phyloP scores from a whole-genome alignment of 2,329 filamentous ascomycete genomes.

The Aspergillus floridensis region DNA sequence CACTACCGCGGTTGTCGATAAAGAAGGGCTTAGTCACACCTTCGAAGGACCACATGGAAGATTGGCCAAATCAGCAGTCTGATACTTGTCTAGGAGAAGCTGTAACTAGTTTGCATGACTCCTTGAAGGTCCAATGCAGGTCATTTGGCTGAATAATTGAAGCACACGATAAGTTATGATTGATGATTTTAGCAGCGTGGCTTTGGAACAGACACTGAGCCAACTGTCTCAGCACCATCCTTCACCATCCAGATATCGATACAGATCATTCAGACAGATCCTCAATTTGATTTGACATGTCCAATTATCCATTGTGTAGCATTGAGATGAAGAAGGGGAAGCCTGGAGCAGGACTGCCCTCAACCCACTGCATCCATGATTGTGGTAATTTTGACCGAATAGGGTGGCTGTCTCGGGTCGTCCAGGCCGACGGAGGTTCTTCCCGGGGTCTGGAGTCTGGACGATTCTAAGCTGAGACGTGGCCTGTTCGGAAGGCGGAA shows the following conservation, averaged over 20 bases:
- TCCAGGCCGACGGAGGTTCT: not conserved
- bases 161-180: no score
- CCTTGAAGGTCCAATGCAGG: no score
- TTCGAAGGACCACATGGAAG: no score
- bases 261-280: not conserved
- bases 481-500: slow-evolving; percentile 10
- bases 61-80: no score
- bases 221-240: no score
- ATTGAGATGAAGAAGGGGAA: not conserved
- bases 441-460: not conserved
- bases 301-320: not conserved
- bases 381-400: not conserved
- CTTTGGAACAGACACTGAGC: no score
- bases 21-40: not conserved
- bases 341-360: not conserved
- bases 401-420: not conserved
- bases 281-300: not conserved
- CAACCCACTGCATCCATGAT: not conserved
- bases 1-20: slow-evolving; percentile 5
- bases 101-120: no score
- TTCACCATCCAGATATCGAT: no score
- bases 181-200: no score
- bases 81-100: no score
- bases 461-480: slow-evolving; percentile 8
- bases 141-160: no score